Conservation (phyloP, 345 rosid species). For the Hevea brasiliensis region DNA sequence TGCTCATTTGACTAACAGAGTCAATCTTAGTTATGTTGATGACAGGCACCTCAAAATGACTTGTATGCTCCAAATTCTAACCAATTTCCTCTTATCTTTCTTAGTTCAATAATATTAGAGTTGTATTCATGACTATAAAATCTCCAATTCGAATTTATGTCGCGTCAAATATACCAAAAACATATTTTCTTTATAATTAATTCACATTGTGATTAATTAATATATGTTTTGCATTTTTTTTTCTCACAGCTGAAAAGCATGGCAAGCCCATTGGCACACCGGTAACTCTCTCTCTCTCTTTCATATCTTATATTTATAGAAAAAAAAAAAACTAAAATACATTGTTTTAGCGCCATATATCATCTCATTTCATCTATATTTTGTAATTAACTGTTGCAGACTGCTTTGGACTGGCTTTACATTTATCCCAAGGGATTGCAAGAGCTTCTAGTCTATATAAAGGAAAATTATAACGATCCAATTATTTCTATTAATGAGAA, state of each 20-base stretch:
- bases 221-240: not conserved
- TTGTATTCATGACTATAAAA: too few species aligned
- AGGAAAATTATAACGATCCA: slow-evolving; percentile 50
- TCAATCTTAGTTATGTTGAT: not conserved
- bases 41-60: not conserved
- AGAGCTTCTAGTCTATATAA: slow-evolving; percentile 42
- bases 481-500: slow-evolving; percentile 53
- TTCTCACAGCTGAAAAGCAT: not conserved
- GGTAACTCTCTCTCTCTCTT: not conserved
- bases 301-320: too few species aligned
- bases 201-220: not conserved
- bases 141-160: too few species aligned
- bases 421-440: slow-evolving; percentile 53
- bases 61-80: not conserved
- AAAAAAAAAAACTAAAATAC: too few species aligned
- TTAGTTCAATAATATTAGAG: too few species aligned
- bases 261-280: not conserved
- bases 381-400: slow-evolving; percentile 25
- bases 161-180: too few species aligned
- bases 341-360: too few species aligned
- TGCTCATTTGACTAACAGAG: not conserved
- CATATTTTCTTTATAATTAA: too few species aligned
- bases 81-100: too few species aligned
- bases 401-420: slow-evolving; percentile 50
- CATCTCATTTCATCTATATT: too few species aligned